Evolutionary conservation across 2,329 filamentous ascomycete genomes (phyloP), one percentile per base, ranked within the genome.

Genomic region (Metarhizium robertsii): DNA sequence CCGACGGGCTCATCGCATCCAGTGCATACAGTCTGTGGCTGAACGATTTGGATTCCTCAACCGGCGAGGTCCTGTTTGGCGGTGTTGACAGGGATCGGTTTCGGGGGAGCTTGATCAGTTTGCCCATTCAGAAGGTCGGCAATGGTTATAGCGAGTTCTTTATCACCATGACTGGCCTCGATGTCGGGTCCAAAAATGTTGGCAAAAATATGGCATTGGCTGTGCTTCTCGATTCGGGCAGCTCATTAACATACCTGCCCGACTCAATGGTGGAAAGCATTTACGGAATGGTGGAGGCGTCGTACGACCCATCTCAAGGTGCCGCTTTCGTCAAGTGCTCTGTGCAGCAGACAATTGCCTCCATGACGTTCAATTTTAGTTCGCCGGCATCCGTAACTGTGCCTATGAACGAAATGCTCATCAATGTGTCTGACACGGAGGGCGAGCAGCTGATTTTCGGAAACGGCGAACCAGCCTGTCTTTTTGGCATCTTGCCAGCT

Each of bases 21-120:
- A 85, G 80, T 54, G 84, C 86, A 2, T 92, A 86, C 71, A 89
- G 85, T 64, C 70, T 92, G 47, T 91, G 85, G 83, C 74, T 91
- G 18, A 87, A 91, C 69, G 86, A 90, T 64, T 72, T 90, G 7
- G 78, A 84, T 59, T 74, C 86, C 29, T 80, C 70, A 62, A 81
- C 75, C 0, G 88, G 88, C 54, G 84, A 74, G 57, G 84, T 92
- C 54, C 72, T 92, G 1, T 92, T 92, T 61, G 88, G 88, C 34
- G 88, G 88, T 34, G 79, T 92, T 56, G 86, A 92, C 68, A 80
- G 77, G 2, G 80, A 72, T 25, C 83, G 85, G 60, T 92, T 81
- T 66, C 65, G 71, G 2, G 87, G 86, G 20, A 66, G 75, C 4
- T 75, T 92, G 34, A 68, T 81, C 57, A 88, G 85, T 0, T 68